These are phyloP conservation scores for Sedum album DNA, from an alignment of 164 flowering plant genomes.

Conservation along the genomic window DNA sequence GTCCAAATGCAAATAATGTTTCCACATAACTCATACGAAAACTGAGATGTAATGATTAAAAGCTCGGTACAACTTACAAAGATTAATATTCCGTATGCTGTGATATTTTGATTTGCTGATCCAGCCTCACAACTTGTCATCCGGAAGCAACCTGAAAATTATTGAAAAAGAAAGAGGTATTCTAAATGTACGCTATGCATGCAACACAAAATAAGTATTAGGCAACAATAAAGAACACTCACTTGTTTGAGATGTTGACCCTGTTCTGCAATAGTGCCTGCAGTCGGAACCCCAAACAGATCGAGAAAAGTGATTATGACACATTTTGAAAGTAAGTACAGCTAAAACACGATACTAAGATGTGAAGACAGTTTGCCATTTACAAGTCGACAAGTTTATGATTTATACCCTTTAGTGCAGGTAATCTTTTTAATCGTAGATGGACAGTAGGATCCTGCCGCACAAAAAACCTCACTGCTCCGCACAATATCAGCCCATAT, in stretches of 20 bases:
- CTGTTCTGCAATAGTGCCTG: slow-evolving; percentile 91
- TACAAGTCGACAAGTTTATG: slow-evolving; percentile 21
- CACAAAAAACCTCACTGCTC: slow-evolving; percentile 69
- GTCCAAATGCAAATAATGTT: too few species aligned
- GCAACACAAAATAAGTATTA: not conserved
- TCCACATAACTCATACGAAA: too few species aligned
- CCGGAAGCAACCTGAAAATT: slow-evolving; percentile 44
- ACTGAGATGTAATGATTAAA: too few species aligned
- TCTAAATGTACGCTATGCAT: not conserved
- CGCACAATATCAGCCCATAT: slow-evolving; percentile 71
- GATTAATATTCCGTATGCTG: slow-evolving; percentile 51
- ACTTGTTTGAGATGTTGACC: slow-evolving; percentile 70
- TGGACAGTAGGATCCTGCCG: slow-evolving; percentile 92
- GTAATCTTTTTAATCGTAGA: slow-evolving; percentile 44
- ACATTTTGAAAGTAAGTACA: not conserved
- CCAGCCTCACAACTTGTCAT: slow-evolving; percentile 39
- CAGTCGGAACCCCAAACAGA: slow-evolving; percentile 13
- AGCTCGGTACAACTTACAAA: slow-evolving; percentile 34
- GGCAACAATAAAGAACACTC: slow-evolving; percentile 16
- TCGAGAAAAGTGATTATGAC: slow-evolving; percentile 6
- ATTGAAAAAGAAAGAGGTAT: not conserved
- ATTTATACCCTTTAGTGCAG: slow-evolving; percentile 75
- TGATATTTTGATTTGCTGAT: slow-evolving; percentile 54
- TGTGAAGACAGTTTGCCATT: slow-evolving; percentile 10
- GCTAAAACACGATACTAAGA: not conserved